phyloP scores from a whole-genome alignment of 2,329 filamentous ascomycete genomes.

The Nemania diffusa region DNA sequence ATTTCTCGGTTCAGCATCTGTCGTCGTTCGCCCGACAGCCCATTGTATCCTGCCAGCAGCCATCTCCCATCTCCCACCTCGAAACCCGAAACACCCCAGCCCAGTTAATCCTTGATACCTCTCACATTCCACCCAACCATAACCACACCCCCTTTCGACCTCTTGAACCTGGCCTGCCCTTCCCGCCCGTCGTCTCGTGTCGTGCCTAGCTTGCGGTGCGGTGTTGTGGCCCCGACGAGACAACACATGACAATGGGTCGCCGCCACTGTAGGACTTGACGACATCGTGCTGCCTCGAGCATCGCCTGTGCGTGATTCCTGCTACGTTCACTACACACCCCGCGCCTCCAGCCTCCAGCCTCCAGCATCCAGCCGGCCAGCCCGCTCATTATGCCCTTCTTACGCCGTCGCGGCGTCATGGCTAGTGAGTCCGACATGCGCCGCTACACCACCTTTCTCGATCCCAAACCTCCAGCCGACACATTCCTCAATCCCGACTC shows the following conservation, averaged over 20 bases:
- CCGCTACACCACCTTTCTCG: slow-evolving; percentile 58
- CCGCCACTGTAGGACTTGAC: slow-evolving; percentile 43
- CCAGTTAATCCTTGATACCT: slow-evolving; percentile 7
- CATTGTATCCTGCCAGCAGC: slow-evolving; percentile 10
- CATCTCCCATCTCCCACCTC: too few species aligned
- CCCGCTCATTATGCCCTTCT: slow-evolving; percentile 62
- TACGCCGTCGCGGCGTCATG: slow-evolving; percentile 69
- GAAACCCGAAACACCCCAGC: slow-evolving; percentile 4
- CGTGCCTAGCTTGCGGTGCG: slow-evolving; percentile 20
- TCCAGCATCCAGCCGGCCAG: slow-evolving; percentile 14
- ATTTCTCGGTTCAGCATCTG: slow-evolving; percentile 17
- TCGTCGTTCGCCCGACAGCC: slow-evolving; percentile 12
- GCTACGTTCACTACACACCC: slow-evolving; percentile 28
- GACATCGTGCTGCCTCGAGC: slow-evolving; percentile 45
- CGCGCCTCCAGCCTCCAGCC: too few species aligned
- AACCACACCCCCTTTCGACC: slow-evolving; percentile 25
- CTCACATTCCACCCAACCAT: slow-evolving; percentile 19
- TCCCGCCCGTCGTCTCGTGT: slow-evolving; percentile 4
- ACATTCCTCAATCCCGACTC: slow-evolving; percentile 37
- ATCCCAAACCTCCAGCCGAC: slow-evolving; percentile 41
- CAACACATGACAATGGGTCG: slow-evolving; percentile 44
- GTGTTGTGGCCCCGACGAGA: slow-evolving; percentile 30
- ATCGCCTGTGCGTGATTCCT: slow-evolving; percentile 35
- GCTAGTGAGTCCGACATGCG: slow-evolving; percentile 69
- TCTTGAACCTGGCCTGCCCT: background rate